Evolutionary conservation across 1,284 basidiomycete species (phyloP).

Genomic region (Irpex lacteus): DNA sequence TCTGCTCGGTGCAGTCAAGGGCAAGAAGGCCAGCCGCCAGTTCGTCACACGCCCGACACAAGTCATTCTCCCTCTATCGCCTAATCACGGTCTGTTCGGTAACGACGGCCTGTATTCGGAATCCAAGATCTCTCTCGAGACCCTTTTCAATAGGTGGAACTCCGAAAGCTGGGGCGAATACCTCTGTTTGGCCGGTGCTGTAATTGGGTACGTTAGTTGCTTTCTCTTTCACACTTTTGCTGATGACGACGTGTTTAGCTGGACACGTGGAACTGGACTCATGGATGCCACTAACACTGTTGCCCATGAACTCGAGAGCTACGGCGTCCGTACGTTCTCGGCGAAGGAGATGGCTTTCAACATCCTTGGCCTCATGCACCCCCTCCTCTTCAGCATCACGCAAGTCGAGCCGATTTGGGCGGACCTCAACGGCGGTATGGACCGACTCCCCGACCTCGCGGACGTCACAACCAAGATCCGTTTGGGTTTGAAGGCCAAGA

Average conservation of each 20-base stretch:
- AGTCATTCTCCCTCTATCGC: slow-evolving; percentile 95
- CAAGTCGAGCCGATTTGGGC: slow-evolving; percentile 99
- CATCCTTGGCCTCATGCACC: slow-evolving; percentile 98
- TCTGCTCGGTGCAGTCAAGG: slow-evolving; percentile 94
- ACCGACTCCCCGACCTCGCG: slow-evolving; percentile 91
- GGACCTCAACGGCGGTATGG: slow-evolving; percentile 96
- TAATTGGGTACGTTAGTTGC: slow-evolving; percentile 76
- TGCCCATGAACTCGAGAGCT: slow-evolving; percentile 90
- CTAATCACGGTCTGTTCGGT: slow-evolving; percentile 97
- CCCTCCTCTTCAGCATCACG: slow-evolving; percentile 99
- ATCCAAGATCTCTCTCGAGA: slow-evolving; percentile 98
- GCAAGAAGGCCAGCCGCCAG: slow-evolving; percentile 94
- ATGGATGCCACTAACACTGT: slow-evolving; percentile 97
- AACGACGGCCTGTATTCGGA: slow-evolving; percentile 98
- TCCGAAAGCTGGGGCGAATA: slow-evolving; percentile 99
- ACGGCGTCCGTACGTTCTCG: slow-evolving; percentile 96
- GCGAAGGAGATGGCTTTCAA: slow-evolving; percentile 99
- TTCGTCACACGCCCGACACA: slow-evolving; percentile 98
- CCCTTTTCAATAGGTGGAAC: slow-evolving; percentile 95
- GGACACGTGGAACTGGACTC: slow-evolving; percentile 97
- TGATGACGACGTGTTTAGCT: slow-evolving; percentile 44
- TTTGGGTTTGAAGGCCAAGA: slow-evolving; percentile 72
- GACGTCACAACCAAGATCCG: slow-evolving; percentile 91
- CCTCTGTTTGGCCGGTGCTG: slow-evolving; percentile 94
- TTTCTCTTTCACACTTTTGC: not conserved